phyloP scores from a whole-genome alignment of 345 rosid genomes.

The thale cress (Arabidopsis thaliana) region TAIR10.1 NC_003070.9:4636501-4637000 shows the following conservation, averaged over 20 bases:
- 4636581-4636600: constrained; percentile 37
- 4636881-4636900: constrained; percentile 18
- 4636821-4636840: constrained; percentile 21
- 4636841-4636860: background rate
- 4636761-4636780: too few species aligned
- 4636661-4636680: constrained; percentile 45
- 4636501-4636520: constrained; percentile 21
- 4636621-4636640: constrained; percentile 59
- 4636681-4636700: constrained; percentile 51
- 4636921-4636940: constrained; percentile 22
- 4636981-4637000: too few species aligned
- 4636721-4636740: background rate
- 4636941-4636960: constrained; percentile 4
- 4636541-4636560: background rate
- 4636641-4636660: constrained; percentile 51
- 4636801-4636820: background rate
- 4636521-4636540: constrained; percentile 63
- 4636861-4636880: background rate
- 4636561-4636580: constrained; percentile 46
- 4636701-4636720: constrained; percentile 26
- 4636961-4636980: background rate
- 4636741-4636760: background rate
- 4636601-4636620: constrained; percentile 62
- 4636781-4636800: background rate
- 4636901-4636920: constrained; percentile 2